phyloP scores from a whole-genome alignment of 495 filamentous ascomycete genomes.

The Penicillium roqueforti region DNA sequence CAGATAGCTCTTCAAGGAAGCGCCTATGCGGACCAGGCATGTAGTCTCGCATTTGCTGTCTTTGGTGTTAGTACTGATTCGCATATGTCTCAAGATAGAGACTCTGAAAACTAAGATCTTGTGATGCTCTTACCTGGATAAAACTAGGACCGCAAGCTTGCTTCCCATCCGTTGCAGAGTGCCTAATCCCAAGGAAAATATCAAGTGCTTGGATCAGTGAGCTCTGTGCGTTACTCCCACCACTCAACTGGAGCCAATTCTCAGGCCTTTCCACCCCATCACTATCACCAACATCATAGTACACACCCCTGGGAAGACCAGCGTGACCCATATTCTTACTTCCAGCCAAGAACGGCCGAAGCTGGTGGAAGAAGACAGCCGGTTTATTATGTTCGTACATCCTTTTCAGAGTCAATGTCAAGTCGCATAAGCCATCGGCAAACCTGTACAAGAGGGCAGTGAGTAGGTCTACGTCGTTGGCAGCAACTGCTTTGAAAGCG shows the following conservation, averaged over 20 bases:
- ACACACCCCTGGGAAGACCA: slow-evolving; percentile 79
- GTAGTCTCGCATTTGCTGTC: slow-evolving; percentile 84
- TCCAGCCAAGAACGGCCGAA: slow-evolving; percentile 88
- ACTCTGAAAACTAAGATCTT: background rate
- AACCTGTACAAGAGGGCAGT: slow-evolving; percentile 67
- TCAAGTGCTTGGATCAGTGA: slow-evolving; percentile 93
- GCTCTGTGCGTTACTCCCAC: slow-evolving; percentile 92
- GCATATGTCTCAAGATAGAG: background rate
- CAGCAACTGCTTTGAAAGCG: slow-evolving; percentile 67
- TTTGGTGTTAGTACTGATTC: background rate
- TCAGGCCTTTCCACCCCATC: slow-evolving; percentile 32
- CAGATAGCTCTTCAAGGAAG: slow-evolving; percentile 72
- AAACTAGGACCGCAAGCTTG: slow-evolving; percentile 31
- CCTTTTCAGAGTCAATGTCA: slow-evolving; percentile 64
- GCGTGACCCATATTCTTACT: slow-evolving; percentile 95
- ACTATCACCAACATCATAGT: slow-evolving; percentile 78
- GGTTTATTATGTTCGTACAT: slow-evolving; percentile 91
- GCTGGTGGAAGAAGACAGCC: slow-evolving; percentile 81
- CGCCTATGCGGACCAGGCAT: slow-evolving; percentile 91
- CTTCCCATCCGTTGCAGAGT: slow-evolving; percentile 78
- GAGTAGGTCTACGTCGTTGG: slow-evolving; percentile 61
- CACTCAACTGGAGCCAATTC: slow-evolving; percentile 71
- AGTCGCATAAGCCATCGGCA: slow-evolving; percentile 75
- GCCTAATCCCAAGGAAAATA: slow-evolving; percentile 79
- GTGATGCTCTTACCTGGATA: slow-evolving; percentile 29